Conservation (phyloP, 768 basidiomycete species). For the Lactifluus echinatus region DNA sequence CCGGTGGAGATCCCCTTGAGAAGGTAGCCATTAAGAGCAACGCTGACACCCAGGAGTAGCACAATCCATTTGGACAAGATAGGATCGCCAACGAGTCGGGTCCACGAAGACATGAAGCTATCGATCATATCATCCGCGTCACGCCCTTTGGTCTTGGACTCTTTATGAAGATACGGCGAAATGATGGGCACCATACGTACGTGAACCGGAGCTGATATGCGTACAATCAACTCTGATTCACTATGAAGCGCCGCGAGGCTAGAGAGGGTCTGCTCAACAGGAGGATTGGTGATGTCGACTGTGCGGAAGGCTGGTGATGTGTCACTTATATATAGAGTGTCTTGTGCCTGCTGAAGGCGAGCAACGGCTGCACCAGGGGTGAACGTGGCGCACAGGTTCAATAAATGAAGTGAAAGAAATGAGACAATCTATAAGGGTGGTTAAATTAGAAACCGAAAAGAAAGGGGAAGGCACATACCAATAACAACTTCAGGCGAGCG, state of each 20-base stretch:
- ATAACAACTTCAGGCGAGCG: constrained; percentile 77
- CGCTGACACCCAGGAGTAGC: constrained; percentile 72
- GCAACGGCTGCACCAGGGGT: constrained; percentile 50
- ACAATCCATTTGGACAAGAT: constrained; percentile 94
- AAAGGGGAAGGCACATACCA: constrained; percentile 41
- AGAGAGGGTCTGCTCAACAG: constrained; percentile 40
- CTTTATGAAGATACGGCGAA: constrained; percentile 20
- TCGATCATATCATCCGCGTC: constrained; percentile 52
- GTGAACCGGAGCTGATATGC: constrained; percentile 52
- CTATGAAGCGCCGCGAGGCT: constrained; percentile 28
- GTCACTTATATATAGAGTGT: constrained; percentile 22
- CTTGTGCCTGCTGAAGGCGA: constrained; percentile 35
- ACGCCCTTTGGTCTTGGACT: background rate
- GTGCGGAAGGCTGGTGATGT: constrained; percentile 32
- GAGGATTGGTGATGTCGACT: constrained; percentile 62
- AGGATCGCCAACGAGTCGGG: constrained; percentile 86
- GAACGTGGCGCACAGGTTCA: constrained; percentile 89
- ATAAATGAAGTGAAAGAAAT: constrained; percentile 83
- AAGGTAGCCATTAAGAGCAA: constrained; percentile 87
- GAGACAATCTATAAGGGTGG: constrained; percentile 55
- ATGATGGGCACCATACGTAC: constrained; percentile 37
- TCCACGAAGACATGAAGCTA: constrained; percentile 86
- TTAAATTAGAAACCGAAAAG: constrained; percentile 4
- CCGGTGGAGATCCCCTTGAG: constrained; percentile 75
- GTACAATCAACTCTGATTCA: constrained; percentile 41